Evolutionary conservation across 345 rosid genomes (phyloP).

Genomic region (Adansonia digitata): DNA sequence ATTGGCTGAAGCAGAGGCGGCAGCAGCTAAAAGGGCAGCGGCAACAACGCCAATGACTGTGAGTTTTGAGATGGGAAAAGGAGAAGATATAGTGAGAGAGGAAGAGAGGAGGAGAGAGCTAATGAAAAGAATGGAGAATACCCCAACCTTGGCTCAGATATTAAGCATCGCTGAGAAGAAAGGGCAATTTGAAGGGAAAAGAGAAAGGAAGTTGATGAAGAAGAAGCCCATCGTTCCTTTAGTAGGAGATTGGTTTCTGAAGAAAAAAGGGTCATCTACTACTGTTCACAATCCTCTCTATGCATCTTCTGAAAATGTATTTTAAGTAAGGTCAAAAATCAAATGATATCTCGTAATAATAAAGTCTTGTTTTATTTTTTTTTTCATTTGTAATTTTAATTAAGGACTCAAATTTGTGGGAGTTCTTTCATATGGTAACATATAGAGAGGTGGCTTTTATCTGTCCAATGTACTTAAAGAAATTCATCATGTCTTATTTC

Average conservation of each 20-base stretch:
- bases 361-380: no score
- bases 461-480: no score
- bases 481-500: no score
- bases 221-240: slow-evolving; percentile 85
- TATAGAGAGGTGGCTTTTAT: no score
- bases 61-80: slow-evolving; percentile 22
- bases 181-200: slow-evolving; percentile 13
- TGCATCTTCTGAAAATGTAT: slow-evolving; percentile 32
- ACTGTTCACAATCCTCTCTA: slow-evolving; percentile 27
- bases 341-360: no score
- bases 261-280: slow-evolving; percentile 35
- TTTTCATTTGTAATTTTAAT: no score
- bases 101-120: slow-evolving; percentile 42
- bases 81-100: slow-evolving; percentile 20
- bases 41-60: slow-evolving; percentile 4
- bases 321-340: no score
- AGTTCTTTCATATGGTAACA: no score
- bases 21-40: slow-evolving; percentile 40
- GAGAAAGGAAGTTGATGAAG: slow-evolving; percentile 35
- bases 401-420: no score
- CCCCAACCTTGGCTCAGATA: slow-evolving; percentile 54
- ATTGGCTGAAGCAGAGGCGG: slow-evolving; percentile 63
- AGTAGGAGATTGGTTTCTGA: slow-evolving; percentile 55
- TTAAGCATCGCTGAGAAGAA: slow-evolving; percentile 38
- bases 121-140: slow-evolving; percentile 40